phyloP scores from a whole-genome alignment of 352 stramenopile species.

The Globisporangium rhizosaccharum region DNA sequence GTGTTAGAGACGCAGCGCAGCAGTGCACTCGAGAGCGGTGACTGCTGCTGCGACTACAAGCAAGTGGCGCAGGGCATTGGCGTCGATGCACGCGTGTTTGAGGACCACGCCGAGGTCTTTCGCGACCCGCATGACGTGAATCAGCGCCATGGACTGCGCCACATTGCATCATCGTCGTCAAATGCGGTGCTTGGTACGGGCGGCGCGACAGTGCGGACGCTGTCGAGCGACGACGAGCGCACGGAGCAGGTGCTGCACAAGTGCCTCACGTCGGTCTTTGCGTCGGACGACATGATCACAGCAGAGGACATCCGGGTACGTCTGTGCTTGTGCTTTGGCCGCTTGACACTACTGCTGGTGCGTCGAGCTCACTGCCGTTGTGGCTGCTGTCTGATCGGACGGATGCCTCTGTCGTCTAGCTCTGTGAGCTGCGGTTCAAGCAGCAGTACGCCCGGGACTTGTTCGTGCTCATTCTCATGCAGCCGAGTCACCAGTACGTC shows the following conservation, averaged over 20 bases:
- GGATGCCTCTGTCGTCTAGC: conserved; percentile 17
- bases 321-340: background rate
- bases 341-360: background rate
- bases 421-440: conserved; percentile 63
- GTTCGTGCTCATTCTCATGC: conserved; percentile 85
- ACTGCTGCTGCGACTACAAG: conserved; percentile 10
- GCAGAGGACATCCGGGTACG: conserved; percentile 48
- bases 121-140: conserved; percentile 38
- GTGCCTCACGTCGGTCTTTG: conserved; percentile 76
- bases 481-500: conserved; percentile 71
- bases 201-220: conserved; percentile 15
- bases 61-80: conserved; percentile 27
- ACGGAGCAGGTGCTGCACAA: conserved; percentile 81
- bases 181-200: conserved; percentile 11
- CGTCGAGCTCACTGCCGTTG: background rate
- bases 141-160: conserved; percentile 25
- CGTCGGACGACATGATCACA: conserved; percentile 61
- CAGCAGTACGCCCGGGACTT: conserved; percentile 64
- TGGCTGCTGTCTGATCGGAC: too few relatives aligned
- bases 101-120: conserved; percentile 31
- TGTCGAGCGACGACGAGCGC: conserved; percentile 70
- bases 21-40: conserved; percentile 1
- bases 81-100: conserved; percentile 31
- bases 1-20: conserved; percentile 18
- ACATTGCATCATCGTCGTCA: background rate